Conservation (phyloP, 139 green algal genomes). For the Chlamydomonas sphaeroides region DNA sequence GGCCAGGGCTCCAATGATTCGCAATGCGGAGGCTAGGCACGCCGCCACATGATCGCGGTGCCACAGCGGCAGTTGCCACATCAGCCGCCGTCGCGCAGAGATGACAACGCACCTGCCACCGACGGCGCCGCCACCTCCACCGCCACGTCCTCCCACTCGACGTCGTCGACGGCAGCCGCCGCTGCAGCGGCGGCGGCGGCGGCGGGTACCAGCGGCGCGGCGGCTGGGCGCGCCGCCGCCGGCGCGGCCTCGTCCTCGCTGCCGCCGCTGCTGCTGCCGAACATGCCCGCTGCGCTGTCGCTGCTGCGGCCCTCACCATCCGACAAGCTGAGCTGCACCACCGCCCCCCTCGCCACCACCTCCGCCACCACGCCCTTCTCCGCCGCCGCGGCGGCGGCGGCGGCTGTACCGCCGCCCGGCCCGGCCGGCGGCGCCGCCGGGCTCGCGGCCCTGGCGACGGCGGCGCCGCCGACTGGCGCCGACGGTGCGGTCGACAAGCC, state of each 20-base stretch:
- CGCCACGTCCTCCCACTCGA: conserved; percentile 71
- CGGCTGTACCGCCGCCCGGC: not conserved
- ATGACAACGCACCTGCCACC: not conserved
- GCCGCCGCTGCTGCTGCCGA: conserved; percentile 39
- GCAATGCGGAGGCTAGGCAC: too few relatives aligned
- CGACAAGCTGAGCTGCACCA: conserved; percentile 9
- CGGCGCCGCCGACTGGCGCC: not conserved
- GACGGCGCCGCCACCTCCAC: conserved; percentile 35
- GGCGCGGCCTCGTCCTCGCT: not conserved
- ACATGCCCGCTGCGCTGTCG: conserved; percentile 16
- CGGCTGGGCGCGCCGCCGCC: not conserved
- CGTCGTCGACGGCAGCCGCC: conserved; percentile 13
- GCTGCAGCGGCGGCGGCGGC: not conserved
- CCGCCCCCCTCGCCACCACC: not conserved
- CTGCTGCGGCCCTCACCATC: conserved; percentile 11
- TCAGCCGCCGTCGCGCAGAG: too few relatives aligned
- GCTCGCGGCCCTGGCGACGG: not conserved
- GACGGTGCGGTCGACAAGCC: not conserved
- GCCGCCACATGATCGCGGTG: too few relatives aligned
- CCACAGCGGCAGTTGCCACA: too few relatives aligned
- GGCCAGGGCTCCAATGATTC: too few relatives aligned
- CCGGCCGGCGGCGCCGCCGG: not conserved
- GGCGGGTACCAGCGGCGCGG: not conserved
- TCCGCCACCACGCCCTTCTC: not conserved
- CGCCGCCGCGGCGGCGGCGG: not conserved